Evolutionary conservation across 139 green algal species (phyloP).

Genomic region (Pedinophyceae sp.): DNA sequence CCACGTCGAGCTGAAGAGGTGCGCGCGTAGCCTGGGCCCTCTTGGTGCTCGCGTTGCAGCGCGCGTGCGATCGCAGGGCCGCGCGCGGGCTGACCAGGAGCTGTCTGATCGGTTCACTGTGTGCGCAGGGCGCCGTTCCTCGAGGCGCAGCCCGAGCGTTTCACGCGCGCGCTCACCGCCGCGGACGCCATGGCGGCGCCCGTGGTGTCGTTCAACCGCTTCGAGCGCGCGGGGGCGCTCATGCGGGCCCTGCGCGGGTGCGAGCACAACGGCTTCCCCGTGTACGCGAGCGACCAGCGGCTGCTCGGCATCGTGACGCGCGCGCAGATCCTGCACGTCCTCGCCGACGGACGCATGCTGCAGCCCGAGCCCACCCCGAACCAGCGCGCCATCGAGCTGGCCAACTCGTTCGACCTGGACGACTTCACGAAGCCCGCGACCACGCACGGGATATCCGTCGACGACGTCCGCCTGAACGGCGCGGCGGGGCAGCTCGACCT

Average conservation of each 20-base stretch:
- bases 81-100: too few relatives aligned
- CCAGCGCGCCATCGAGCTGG: conserved; percentile 9
- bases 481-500: conserved; percentile 23
- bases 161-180: conserved; percentile 38
- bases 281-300: conserved; percentile 16
- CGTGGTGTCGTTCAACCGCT: conserved; percentile 23
- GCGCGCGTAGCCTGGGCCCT: too few relatives aligned
- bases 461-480: conserved; percentile 16
- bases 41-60: too few relatives aligned
- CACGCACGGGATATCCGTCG: conserved; percentile 7
- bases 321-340: conserved; percentile 38
- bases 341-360: conserved; percentile 17
- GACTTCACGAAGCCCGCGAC: conserved; percentile 35
- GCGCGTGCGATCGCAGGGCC: too few relatives aligned
- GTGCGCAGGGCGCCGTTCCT: too few relatives aligned
- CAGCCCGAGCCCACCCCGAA: conserved; percentile 14
- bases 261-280: conserved; percentile 48
- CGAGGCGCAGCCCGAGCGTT: conserved; percentile 15
- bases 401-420: conserved; percentile 12
- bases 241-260: conserved; percentile 21
- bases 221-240: conserved; percentile 30
- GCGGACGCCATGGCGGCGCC: conserved; percentile 25
- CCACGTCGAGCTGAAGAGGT: conserved; percentile 35
- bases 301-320: conserved; percentile 30
- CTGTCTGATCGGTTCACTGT: too few relatives aligned